Evolutionary conservation across 2,329 filamentous ascomycete genomes (phyloP).

Genomic region (Paraphoma sp.): DNA sequence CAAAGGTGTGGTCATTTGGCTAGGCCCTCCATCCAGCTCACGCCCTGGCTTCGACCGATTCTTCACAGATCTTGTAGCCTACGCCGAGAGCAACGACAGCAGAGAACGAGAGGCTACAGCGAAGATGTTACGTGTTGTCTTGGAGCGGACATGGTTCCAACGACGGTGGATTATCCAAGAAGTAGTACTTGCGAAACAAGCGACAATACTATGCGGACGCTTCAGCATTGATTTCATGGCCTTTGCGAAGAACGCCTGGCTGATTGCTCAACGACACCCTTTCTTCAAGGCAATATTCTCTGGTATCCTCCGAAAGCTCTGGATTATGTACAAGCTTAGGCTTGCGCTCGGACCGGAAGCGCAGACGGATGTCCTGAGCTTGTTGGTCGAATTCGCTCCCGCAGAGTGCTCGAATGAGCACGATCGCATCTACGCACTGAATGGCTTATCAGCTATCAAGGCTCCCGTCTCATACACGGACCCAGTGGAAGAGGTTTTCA

Average conservation of each 20-base stretch:
- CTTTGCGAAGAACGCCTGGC: not conserved
- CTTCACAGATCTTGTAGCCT: slow-evolving; percentile 1
- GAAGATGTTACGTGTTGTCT: not conserved
- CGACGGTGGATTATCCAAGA: slow-evolving; percentile 4
- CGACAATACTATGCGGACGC: slow-evolving; percentile 1
- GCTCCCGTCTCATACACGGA: not conserved
- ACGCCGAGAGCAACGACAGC: not conserved
- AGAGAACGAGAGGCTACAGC: not conserved
- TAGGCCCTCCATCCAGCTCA: not conserved
- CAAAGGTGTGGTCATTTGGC: slow-evolving; percentile 3
- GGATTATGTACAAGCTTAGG: slow-evolving; percentile 3
- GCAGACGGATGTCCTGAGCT: not conserved
- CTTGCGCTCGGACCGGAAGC: not conserved
- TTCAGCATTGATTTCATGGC: slow-evolving; percentile 3
- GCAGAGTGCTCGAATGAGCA: not conserved
- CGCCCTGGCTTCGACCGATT: not conserved
- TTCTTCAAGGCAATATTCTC: not conserved
- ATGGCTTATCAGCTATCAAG: not conserved
- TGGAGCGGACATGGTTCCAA: not conserved
- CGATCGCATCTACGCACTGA: slow-evolving; percentile 6
- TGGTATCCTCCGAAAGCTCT: not conserved
- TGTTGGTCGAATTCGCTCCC: slow-evolving; percentile 2
- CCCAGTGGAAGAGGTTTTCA: not conserved
- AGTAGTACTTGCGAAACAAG: slow-evolving; percentile 4
- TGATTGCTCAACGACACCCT: slow-evolving; percentile 1